Evolutionary conservation across 768 basidiomycete species (phyloP), one percentile per base, ranked within the genome.

Genomic region (Podaxis sp.): DNA sequence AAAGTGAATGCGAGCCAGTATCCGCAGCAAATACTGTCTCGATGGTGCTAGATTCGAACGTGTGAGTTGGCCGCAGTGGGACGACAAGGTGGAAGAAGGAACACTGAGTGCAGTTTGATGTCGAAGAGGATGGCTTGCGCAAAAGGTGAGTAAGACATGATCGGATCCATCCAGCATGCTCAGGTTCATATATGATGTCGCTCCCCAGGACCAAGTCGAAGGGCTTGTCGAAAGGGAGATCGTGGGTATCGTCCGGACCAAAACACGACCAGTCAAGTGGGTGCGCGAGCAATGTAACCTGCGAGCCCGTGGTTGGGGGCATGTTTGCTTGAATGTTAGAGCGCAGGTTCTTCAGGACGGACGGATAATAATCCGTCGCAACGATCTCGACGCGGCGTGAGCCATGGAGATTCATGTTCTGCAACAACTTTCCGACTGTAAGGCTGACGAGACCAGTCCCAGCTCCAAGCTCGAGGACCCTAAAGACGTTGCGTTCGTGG

Each of bases 371-470:
- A 72, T 95, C 93, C 7, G 89, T 92, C 15, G 91, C 87, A 11
- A 88, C 72, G 53, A 95, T 75, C 1, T 71, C 68, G 0, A 76
- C 69, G 4, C 33, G 54, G 2, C 17, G 38, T 4, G 44, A 26
- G 0, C 15, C 40, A 2, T 65, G 30, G 1, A 48, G 2, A 0
- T 39, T 36, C 4, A 48, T 4, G 3, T 33, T 22, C 12, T 61
- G 36, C 9, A 66, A 53, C 13, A 52, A 6, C 53, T 61, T 68
- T 77, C 66, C 7, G 84, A 68, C 2, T 87, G 68, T 67, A 82
- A 85, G 77, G 65, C 90, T 89, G 22, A 94, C 86, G 12, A 95
- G 80, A 1, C 93, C 93, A 0, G 94, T 95, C 3, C 93, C 93
- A 4, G 92, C 88, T 3, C 94, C 93, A 4, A 95, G 83, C 73